These are phyloP conservation scores for Cercophora samala DNA, from an alignment of 495 filamentous ascomycete genomes.

Conservation along the genomic window DNA sequence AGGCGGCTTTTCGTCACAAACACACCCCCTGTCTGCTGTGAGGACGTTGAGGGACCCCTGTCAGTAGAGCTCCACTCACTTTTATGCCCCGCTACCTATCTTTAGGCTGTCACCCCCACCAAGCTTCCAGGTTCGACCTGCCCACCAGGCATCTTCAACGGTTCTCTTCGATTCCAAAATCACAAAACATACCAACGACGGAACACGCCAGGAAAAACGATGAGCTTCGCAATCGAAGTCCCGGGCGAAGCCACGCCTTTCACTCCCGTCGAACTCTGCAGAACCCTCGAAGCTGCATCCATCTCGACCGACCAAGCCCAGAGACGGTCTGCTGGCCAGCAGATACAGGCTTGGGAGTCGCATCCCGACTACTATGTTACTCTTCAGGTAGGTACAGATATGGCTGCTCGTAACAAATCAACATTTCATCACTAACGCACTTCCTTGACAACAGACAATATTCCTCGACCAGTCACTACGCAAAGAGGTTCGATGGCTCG, in stretches of 20 bases:
- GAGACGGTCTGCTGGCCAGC: conserved; percentile 73
- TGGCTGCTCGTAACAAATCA: conserved; percentile 1
- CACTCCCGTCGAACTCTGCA: conserved; percentile 63
- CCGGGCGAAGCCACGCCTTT: conserved; percentile 54
- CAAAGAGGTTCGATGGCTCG: conserved; percentile 74
- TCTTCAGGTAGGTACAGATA: conserved; percentile 60
- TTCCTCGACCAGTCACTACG: conserved; percentile 76
- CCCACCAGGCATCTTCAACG: conserved; percentile 5
- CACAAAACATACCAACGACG: not conserved
- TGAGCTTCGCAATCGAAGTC: conserved; percentile 55
- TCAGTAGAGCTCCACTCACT: conserved; percentile 55
- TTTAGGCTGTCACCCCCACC: conserved; percentile 1
- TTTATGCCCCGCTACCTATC: conserved; percentile 2
- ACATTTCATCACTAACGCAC: not conserved
- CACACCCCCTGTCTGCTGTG: conserved; percentile 10
- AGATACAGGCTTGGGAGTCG: conserved; percentile 83
- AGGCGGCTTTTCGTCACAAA: too few species aligned
- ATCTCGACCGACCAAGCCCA: conserved; percentile 69
- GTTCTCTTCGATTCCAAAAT: conserved; percentile 3
- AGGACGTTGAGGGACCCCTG: conserved; percentile 91
- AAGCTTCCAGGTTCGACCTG: conserved; percentile 1
- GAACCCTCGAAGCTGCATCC: conserved; percentile 68
- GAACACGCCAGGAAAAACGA: conserved; percentile 19
- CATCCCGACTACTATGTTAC: conserved; percentile 69
- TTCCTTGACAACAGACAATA: conserved; percentile 51